phyloP scores from a whole-genome alignment of 306 rosid genomes.

The Comarum palustre region DNA sequence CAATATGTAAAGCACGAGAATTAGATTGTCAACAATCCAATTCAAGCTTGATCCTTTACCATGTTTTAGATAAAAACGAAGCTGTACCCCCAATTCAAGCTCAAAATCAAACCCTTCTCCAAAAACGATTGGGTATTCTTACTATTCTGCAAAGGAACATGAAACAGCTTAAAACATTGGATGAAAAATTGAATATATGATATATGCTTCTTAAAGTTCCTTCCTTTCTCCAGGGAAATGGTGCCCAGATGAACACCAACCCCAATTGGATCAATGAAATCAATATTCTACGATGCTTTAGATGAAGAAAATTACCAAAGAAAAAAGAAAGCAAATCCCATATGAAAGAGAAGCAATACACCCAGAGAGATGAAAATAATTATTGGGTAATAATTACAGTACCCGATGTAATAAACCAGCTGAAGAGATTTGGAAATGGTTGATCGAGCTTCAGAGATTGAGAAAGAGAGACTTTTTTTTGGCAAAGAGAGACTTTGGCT shows the following conservation, averaged over 20 bases:
- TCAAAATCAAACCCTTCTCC: not conserved
- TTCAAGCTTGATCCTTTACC: slow-evolving; percentile 14
- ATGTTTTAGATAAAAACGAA: not conserved
- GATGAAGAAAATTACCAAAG: not conserved
- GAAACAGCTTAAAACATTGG: not conserved
- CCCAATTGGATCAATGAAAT: slow-evolving; percentile 6
- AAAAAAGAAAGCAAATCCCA: not conserved
- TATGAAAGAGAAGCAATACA: not conserved
- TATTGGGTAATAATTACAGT: not conserved
- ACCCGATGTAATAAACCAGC: slow-evolving; percentile 6
- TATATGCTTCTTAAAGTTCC: not conserved
- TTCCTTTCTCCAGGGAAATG: not conserved
- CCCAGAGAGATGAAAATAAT: not conserved
- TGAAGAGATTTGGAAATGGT: not conserved
- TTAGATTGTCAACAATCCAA: not conserved
- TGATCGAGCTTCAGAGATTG: not conserved
- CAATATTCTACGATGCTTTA: not conserved
- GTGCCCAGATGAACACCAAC: not conserved
- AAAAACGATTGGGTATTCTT: slow-evolving; percentile 3
- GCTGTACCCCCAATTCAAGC: not conserved
- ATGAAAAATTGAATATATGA: not conserved
- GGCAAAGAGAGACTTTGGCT: no score
- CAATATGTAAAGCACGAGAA: not conserved
- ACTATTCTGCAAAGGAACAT: not conserved
- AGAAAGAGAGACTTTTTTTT: no score